Conservation (phyloP, 2,329 filamentous ascomycete genomes). For the Exophiala sideris region DNA sequence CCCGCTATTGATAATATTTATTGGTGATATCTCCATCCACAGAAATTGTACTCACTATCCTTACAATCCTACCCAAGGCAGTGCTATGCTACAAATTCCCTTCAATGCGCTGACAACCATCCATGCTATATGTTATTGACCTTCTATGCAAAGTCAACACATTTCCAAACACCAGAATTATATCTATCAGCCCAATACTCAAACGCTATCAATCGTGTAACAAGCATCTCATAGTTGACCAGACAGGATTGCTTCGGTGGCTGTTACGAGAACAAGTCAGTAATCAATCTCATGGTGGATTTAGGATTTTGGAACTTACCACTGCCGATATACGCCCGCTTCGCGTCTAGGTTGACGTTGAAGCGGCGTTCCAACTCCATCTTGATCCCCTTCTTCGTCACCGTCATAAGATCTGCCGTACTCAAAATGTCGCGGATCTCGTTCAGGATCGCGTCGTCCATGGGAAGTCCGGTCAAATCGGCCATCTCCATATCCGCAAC, state of each 20-base stretch:
- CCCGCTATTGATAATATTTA: no score
- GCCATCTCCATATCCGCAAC: slow-evolving; percentile 72
- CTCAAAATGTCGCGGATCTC: slow-evolving; percentile 93
- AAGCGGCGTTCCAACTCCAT: slow-evolving; percentile 87
- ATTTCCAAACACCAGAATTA: neutral
- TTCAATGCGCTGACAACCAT: no score
- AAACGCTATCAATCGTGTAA: slow-evolving; percentile 4
- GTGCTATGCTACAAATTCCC: no score
- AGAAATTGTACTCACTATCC: no score
- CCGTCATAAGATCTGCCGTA: slow-evolving; percentile 91
- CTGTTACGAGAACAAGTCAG: slow-evolving; percentile 47
- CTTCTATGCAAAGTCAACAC: no score
- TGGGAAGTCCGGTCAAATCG: slow-evolving; percentile 72
- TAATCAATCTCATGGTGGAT: neutral
- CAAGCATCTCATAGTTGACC: slow-evolving; percentile 60
- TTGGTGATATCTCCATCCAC: no score
- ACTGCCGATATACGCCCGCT: slow-evolving; percentile 90
- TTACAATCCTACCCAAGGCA: no score
- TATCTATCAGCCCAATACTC: neutral
- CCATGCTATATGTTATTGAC: no score
- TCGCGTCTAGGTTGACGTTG: slow-evolving; percentile 77
- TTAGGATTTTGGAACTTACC: slow-evolving; percentile 57
- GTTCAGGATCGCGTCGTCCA: slow-evolving; percentile 81
- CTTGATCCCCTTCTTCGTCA: slow-evolving; percentile 99
- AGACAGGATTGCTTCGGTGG: slow-evolving; percentile 75